A percentile compares a stretch with the other conserved stretches of the same genome.
phyloP scores from a whole-genome alignment of 192 early-diverging fungal genomes.

The Allomyces javanicus region DNA sequence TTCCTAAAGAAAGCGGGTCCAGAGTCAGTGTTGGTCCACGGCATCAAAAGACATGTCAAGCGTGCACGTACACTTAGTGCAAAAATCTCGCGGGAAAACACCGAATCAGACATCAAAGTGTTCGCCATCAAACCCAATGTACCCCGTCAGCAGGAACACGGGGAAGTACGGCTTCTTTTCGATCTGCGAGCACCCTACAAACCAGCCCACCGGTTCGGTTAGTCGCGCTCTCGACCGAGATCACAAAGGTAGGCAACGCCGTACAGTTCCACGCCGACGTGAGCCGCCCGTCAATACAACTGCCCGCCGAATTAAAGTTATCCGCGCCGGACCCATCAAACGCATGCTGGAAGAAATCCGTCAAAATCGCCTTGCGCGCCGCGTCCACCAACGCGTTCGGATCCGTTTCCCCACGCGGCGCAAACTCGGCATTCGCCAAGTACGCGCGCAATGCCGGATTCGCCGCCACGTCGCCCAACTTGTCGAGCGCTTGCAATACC shows the following conservation, averaged over 20 bases:
- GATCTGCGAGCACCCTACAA: constrained; percentile 45
- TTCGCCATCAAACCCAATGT: no score
- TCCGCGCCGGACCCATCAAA: constrained; percentile 94
- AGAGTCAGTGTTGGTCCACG: no score
- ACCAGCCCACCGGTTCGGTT: no score
- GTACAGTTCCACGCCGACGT: constrained; percentile 78
- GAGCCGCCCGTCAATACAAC: constrained; percentile 87
- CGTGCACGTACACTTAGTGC: no score
- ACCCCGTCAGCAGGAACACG: constrained; percentile 61
- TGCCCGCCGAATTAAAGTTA: constrained; percentile 76
- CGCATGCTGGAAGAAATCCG: constrained; percentile 85
- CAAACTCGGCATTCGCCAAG: neutral
- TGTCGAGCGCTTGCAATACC: neutral
- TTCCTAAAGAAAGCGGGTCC: no score
- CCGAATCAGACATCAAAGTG: no score
- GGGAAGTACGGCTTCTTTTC: constrained; percentile 87
- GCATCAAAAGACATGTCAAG: no score
- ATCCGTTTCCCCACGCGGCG: no score
- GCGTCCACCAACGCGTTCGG: neutral
- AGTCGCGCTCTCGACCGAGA: neutral
- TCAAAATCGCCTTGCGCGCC: constrained; percentile 45
- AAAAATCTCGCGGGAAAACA: no score
- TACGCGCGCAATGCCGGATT: neutral
- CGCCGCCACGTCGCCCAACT: neutral
- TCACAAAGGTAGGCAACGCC: neutral